Conservation (phyloP, 371 early-diverging fungal species). For the Mucor velutinosus region DNA sequence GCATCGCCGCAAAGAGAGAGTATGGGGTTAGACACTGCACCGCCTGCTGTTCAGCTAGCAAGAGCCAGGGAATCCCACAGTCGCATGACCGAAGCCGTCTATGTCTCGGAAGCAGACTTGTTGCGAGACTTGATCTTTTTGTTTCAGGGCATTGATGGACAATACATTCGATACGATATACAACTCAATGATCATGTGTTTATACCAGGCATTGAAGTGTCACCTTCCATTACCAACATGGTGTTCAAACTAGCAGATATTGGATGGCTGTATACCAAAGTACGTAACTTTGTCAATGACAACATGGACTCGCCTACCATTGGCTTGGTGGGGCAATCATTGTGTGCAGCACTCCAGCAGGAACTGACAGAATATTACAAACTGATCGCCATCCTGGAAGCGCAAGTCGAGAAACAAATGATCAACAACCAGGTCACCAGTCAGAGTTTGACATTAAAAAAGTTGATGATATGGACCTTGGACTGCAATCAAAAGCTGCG, state of each 20-base stretch:
- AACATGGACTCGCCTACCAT: slow-evolving; percentile 39
- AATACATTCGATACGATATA: slow-evolving; percentile 70
- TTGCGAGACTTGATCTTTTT: slow-evolving; percentile 88
- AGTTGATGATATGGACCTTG: slow-evolving; percentile 87
- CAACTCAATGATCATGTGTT: slow-evolving; percentile 55
- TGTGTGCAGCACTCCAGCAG: slow-evolving; percentile 77
- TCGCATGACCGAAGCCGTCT: slow-evolving; percentile 2
- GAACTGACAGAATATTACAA: slow-evolving; percentile 83
- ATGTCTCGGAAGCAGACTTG: slow-evolving; percentile 68
- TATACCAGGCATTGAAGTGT: slow-evolving; percentile 37
- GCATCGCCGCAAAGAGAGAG: neutral
- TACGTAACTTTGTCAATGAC: slow-evolving; percentile 51
- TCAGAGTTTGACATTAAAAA: slow-evolving; percentile 73
- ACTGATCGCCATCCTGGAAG: slow-evolving; percentile 84
- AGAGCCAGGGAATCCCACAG: slow-evolving; percentile 29
- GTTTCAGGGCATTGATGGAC: slow-evolving; percentile 94
- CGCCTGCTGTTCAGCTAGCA: slow-evolving; percentile 39
- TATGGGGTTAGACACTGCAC: slow-evolving; percentile 15
- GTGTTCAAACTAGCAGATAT: slow-evolving; percentile 64
- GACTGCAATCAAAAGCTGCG: slow-evolving; percentile 77
- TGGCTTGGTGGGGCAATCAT: slow-evolving; percentile 75
- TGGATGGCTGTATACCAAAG: slow-evolving; percentile 71
- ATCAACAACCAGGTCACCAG: slow-evolving; percentile 19
- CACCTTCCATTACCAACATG: slow-evolving; percentile 61
- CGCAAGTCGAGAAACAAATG: slow-evolving; percentile 64